These are phyloP conservation scores for Curvularia sp. DNA, from an alignment of 2,329 filamentous ascomycete species.

Conservation along the genomic window DNA sequence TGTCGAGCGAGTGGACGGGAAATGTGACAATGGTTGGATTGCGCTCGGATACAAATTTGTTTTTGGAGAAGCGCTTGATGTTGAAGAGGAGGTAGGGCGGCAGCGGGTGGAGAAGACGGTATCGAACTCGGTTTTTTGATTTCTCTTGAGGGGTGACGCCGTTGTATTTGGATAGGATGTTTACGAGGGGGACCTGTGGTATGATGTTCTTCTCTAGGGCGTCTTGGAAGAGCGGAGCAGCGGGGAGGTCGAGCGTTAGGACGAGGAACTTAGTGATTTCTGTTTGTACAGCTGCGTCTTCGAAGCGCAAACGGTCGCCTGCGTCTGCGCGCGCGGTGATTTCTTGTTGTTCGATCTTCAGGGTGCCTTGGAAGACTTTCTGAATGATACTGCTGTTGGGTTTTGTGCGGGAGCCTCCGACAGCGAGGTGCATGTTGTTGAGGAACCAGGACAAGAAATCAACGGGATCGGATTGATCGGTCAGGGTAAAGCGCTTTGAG, in stretches of 20 bases:
- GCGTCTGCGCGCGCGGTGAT: slow-evolving; percentile 91
- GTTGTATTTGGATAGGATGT: slow-evolving; percentile 91
- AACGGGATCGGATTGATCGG: slow-evolving; percentile 89
- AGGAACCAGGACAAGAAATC: slow-evolving; percentile 98
- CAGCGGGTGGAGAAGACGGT: slow-evolving; percentile 86
- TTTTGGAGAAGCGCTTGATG: slow-evolving; percentile 94
- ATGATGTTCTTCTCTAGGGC: slow-evolving; percentile 96
- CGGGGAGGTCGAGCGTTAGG: slow-evolving; percentile 88
- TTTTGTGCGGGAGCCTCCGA: slow-evolving; percentile 88
- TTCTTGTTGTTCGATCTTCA: slow-evolving; percentile 91
- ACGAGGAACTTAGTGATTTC: slow-evolving; percentile 84
- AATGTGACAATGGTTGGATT: slow-evolving; percentile 99
- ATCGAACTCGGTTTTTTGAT: slow-evolving; percentile 84
- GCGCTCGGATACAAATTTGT: slow-evolving; percentile 94
- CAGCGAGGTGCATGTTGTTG: slow-evolving; percentile 89
- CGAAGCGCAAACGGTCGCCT: slow-evolving; percentile 87
- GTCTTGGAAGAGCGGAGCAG: slow-evolving; percentile 94
- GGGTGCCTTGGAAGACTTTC: slow-evolving; percentile 87
- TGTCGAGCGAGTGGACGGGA: slow-evolving; percentile 82
- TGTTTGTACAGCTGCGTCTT: slow-evolving; percentile 85
- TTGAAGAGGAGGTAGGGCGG: slow-evolving; percentile 93
- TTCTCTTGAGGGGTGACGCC: slow-evolving; percentile 87
- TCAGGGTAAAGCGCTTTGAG: slow-evolving; percentile 90
- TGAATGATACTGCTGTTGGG: slow-evolving; percentile 87
- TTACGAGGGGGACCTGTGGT: slow-evolving; percentile 78